Conservation (phyloP, 2,329 filamentous ascomycete genomes). For the Fusarium concolor region DNA sequence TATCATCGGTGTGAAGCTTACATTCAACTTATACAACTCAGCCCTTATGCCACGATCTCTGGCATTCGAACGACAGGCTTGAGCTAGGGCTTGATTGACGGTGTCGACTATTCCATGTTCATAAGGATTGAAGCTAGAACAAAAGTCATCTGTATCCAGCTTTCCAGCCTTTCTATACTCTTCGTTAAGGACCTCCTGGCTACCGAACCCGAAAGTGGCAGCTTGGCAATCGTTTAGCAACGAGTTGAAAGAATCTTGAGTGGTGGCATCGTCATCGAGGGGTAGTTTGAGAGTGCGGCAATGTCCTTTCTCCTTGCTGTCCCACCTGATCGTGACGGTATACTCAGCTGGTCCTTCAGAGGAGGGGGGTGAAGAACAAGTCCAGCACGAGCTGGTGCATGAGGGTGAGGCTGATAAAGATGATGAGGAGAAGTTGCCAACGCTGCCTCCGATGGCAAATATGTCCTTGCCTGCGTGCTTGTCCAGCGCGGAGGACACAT, state of each 20-base stretch:
- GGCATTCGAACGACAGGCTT: slow-evolving; percentile 14
- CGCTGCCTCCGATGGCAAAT: slow-evolving; percentile 22
- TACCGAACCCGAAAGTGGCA: slow-evolving; percentile 59
- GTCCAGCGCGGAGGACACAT: background rate
- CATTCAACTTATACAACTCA: slow-evolving; percentile 69
- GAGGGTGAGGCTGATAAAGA: too few species aligned
- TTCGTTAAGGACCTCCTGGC: slow-evolving; percentile 62
- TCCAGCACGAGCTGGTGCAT: too few species aligned
- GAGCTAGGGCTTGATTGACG: slow-evolving; percentile 60
- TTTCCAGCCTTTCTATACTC: slow-evolving; percentile 64
- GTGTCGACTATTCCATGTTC: slow-evolving; percentile 63
- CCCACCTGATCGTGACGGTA: slow-evolving; percentile 2
- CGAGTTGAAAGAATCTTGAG: background rate
- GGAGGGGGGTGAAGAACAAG: too few species aligned
- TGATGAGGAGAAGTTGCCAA: too few species aligned
- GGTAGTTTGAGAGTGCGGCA: slow-evolving; percentile 2
- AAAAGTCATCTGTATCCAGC: slow-evolving; percentile 61
- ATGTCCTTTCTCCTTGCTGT: background rate
- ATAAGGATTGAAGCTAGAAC: slow-evolving; percentile 63
- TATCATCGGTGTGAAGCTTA: slow-evolving; percentile 39
- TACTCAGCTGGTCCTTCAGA: too few species aligned
- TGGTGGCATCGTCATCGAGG: rapidly evolving
- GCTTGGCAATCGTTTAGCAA: slow-evolving; percentile 45
- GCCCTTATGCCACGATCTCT: slow-evolving; percentile 55
- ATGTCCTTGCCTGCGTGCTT: slow-evolving; percentile 6